Evolutionary conservation across 352 stramenopile species (phyloP), one percentile per base, ranked within the genome.

Genomic region (Blastocystis sp.): DNA sequence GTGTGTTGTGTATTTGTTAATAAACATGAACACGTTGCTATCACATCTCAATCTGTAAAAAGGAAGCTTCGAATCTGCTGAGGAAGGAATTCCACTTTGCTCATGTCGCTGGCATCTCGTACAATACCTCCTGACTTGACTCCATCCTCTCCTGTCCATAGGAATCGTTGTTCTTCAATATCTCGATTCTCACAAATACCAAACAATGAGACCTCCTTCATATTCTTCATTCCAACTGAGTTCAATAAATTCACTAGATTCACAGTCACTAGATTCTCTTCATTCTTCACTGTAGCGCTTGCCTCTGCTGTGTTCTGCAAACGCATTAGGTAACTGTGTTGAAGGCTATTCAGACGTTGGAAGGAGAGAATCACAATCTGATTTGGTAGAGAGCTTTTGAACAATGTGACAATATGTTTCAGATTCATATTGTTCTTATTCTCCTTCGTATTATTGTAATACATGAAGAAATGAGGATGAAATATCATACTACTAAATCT

Each of bases 371-470:
- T 24, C 51, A 39, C 27, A 37, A 81, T 51, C 52, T 57, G 71
- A 59, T 19, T 7, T 2, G 71, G 71, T 21, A 81, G 49, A 1
- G 56, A 65, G 4, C 27, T n/a, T 56, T 81, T 65, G 12, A 81
- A 16, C 1, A 81, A 3, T 32, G 29, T 63, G 1, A 65, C 29
- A 19, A 43, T 7, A 21, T 63, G 24, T 56, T 65, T 81, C n/a
- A 81, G 49, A n/a, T 81, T 81, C 71, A 35, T 81, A 42, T 81
- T 81, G 12, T 37, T 46, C 71, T 81, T 81, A 56, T 81, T 81
- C 52, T 81, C 71, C 71, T 81, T 81, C n/a, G 71, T 81, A 19
- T 81, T 81, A 56, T 81, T 81, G 49, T 63, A 81, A 42, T 81
- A 81, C 42, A 81, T 63, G 27, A 81, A 66, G 71, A 49, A 58